Evolutionary conservation across 371 early-diverging fungal genomes (phyloP), one percentile per base, ranked within the genome.

Genomic region (Polyrhizophydium stewartii): DNA sequence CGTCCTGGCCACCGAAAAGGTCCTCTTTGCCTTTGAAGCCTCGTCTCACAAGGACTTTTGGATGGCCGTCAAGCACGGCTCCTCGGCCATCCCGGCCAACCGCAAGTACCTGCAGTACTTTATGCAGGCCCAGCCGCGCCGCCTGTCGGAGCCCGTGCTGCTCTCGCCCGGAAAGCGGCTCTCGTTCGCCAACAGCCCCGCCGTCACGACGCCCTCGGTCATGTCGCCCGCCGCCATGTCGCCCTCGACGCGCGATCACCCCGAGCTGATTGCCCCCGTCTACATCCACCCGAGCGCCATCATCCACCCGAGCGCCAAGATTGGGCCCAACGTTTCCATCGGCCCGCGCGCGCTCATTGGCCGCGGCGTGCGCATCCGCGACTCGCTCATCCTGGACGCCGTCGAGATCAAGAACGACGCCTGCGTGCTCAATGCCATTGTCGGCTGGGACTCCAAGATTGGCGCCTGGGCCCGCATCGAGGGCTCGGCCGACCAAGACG

Each of bases 321-420:
- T 99, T 61, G 95, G 96, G 1, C 96, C 95, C 45, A 94, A 97
- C 74, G 96, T 96, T 7, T 89, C 89, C n/a, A 90, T 97, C 63
- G 98, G 94, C 43, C 90, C 94, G 19, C 93, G 94, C 61, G 94
- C 85, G 3, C 75, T 85, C n/a, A 85, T 99, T 47, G 97, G 96
- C 57, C 88, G 89, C 56, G 97, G 98, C 59, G 97, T 92, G 13
- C 92, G 96, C 67, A 84, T 99, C 61, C 86, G 92, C 70, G 93
- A 99, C 76, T 79, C 97, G 40, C 92, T 97, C 61, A 78, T 99
- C 27, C 83, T 99, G 59, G 99, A 99, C 74, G 88, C 86, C 63
- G 92, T 89, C n/a, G 90, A 92, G 56, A 85, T 99, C 68, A 91
- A 91, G 61, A 75, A 85, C 63, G 78, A 89, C 60, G 78, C 89